Percentiles rank a stretch among this genome's conserved stretches.
Conservation (phyloP, 2,329 filamentous ascomycete species). For the Xylaria sp. region DNA sequence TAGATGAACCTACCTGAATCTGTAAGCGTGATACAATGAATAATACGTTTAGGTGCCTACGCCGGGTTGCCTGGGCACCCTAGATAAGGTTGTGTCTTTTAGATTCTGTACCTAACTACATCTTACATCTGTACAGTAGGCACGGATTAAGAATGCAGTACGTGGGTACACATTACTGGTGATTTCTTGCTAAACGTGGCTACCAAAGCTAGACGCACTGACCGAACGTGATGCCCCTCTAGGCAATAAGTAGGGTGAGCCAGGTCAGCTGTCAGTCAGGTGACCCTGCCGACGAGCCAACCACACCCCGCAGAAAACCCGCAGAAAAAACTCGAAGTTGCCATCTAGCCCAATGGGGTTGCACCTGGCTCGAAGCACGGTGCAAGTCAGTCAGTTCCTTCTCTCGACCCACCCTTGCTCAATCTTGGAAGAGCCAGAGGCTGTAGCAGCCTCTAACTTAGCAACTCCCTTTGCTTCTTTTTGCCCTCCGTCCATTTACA, state of each 20-base stretch:
- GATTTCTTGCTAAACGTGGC: conserved; percentile 5
- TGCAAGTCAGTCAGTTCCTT: conserved; percentile 33
- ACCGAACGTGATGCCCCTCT: neutral
- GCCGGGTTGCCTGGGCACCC: too few relatives aligned
- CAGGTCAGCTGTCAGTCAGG: conserved; percentile 7
- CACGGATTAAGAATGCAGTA: neutral
- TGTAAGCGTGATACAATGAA: too few relatives aligned
- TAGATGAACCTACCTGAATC: neutral
- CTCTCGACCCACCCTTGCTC: conserved; percentile 22
- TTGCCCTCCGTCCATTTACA: conserved; percentile 37
- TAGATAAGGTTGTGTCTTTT: too few relatives aligned
- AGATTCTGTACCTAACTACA: too few relatives aligned
- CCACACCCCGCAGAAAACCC: conserved; percentile 8
- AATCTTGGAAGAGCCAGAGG: conserved; percentile 23
- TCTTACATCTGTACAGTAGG: too few relatives aligned
- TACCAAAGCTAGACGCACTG: neutral
- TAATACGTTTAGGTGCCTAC: too few relatives aligned
- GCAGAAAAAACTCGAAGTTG: conserved; percentile 23
- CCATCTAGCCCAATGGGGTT: conserved; percentile 22
- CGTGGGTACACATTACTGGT: conserved; percentile 15
- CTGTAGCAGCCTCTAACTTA: conserved; percentile 30
- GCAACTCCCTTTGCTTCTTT: conserved; percentile 46
- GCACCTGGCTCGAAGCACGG: conserved; percentile 26
- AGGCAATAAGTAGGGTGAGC: conserved; percentile 4
- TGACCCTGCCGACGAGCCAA: conserved; percentile 20